phyloP scores from a whole-genome alignment of 805 yeast genomes.

The Schizosaccharomyces cryophilus region DNA sequence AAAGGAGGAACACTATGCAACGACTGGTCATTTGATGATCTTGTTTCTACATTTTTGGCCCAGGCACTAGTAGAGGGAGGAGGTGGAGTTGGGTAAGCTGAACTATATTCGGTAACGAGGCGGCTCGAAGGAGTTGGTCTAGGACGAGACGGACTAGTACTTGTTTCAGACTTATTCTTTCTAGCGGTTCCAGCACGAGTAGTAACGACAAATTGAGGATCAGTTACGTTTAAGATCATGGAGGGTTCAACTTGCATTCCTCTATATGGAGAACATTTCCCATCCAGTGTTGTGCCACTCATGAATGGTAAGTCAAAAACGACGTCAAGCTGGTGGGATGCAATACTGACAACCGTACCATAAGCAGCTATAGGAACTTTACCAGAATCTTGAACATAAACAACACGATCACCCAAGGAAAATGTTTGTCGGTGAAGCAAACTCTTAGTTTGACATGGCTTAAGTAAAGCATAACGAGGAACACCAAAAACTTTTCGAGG shows the following conservation, averaged over 20 bases:
- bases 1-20: background rate
- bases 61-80: background rate
- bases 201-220: constrained; percentile 12
- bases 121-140: background rate
- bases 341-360: constrained; percentile 67
- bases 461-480: constrained; percentile 60
- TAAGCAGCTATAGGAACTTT: constrained; percentile 67
- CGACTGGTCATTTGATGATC: background rate
- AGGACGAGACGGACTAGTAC: background rate
- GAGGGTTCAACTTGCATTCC: constrained; percentile 69
- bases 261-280: constrained; percentile 50
- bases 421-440: constrained; percentile 53
- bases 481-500: constrained; percentile 42
- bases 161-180: background rate
- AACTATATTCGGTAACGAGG: background rate
- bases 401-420: constrained; percentile 69
- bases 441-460: constrained; percentile 48
- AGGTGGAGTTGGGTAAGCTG: background rate
- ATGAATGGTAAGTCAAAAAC: constrained; percentile 63
- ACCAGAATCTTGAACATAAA: constrained; percentile 65
- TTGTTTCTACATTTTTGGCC: background rate
- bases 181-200: background rate
- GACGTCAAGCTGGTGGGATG: constrained; percentile 27
- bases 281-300: constrained; percentile 63
- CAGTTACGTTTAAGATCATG: constrained; percentile 57